These are phyloP conservation scores for Hirsutella rhossiliensis DNA, from an alignment of 2,329 filamentous ascomycete genomes.

Conservation along the genomic window DNA sequence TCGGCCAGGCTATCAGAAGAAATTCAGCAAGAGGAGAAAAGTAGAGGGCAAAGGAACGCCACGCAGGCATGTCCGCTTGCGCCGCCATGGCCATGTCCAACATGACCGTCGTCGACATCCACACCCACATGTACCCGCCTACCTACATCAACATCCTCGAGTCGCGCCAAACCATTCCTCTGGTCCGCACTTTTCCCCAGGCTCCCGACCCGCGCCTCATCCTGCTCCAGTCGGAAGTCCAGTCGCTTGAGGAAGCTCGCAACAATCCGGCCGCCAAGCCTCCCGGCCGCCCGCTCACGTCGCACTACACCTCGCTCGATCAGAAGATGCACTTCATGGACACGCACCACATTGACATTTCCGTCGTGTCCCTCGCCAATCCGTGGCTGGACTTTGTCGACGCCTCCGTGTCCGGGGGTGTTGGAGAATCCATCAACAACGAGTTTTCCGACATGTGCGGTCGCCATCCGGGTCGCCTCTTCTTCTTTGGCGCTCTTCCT, in stretches of 20 bases:
- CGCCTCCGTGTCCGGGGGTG: constrained; percentile 44
- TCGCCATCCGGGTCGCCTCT: constrained; percentile 54
- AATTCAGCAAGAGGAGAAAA: no score
- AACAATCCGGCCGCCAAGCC: constrained; percentile 41
- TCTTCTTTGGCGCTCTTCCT: constrained; percentile 73
- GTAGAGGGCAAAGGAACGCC: no score
- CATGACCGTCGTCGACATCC: constrained; percentile 46
- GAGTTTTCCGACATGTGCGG: constrained; percentile 66
- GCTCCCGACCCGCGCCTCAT: constrained; percentile 50
- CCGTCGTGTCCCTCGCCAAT: constrained; percentile 81
- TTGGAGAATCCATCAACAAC: constrained; percentile 59
- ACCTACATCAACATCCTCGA: constrained; percentile 50
- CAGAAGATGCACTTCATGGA: constrained; percentile 85
- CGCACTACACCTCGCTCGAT: constrained; percentile 68
- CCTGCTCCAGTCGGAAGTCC: constrained; percentile 42
- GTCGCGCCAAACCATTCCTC: constrained; percentile 50
- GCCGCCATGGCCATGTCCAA: constrained; percentile 14
- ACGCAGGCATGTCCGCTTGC: constrained; percentile 28
- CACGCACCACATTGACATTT: constrained; percentile 67
- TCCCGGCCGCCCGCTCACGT: constrained; percentile 70
- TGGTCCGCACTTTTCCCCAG: constrained; percentile 54
- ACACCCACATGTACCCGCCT: constrained; percentile 60
- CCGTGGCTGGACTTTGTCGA: constrained; percentile 84
- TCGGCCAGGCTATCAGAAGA: no score
- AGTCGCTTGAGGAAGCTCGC: constrained; percentile 32